A percentile compares a stretch with the other conserved stretches of the same genome.
phyloP scores from a whole-genome alignment of 2,329 filamentous ascomycete species.

The Pseudocercospora vitis region DNA sequence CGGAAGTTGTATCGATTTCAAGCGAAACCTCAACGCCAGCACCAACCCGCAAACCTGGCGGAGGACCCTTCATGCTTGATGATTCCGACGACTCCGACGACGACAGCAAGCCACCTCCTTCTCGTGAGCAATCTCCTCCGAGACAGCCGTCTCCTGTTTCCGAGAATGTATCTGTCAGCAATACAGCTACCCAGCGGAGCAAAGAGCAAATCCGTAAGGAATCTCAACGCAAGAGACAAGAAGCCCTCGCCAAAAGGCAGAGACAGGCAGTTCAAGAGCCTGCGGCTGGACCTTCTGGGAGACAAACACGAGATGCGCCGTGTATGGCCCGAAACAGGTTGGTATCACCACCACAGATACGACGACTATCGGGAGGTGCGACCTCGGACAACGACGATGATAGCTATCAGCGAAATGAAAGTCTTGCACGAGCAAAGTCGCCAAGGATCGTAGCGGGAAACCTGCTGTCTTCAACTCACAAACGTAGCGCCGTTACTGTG shows the following conservation, averaged over 20 bases:
- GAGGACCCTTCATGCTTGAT: constrained; percentile 1
- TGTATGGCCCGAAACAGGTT: neutral
- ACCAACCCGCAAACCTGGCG: neutral
- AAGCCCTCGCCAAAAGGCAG: neutral
- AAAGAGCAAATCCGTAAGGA: neutral
- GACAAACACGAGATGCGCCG: too few species aligned
- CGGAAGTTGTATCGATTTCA: neutral
- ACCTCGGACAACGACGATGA: neutral
- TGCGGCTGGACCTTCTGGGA: too few species aligned
- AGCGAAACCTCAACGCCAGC: neutral
- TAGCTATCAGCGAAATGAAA: neutral
- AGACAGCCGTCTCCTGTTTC: neutral
- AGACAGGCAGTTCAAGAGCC: too few species aligned
- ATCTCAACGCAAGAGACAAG: neutral
- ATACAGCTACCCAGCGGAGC: neutral
- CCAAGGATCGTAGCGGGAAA: neutral
- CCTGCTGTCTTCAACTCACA: neutral
- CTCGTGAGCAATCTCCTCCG: neutral
- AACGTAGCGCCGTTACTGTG: neutral
- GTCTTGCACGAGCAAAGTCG: neutral
- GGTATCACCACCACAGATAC: neutral
- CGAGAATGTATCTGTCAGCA: neutral
- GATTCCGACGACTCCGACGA: constrained; percentile 10
- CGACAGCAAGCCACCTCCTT: neutral
- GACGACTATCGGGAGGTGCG: too few species aligned